Conservation (phyloP, 2,329 filamentous ascomycete genomes). For the Huntiella bhutanensis region DNA sequence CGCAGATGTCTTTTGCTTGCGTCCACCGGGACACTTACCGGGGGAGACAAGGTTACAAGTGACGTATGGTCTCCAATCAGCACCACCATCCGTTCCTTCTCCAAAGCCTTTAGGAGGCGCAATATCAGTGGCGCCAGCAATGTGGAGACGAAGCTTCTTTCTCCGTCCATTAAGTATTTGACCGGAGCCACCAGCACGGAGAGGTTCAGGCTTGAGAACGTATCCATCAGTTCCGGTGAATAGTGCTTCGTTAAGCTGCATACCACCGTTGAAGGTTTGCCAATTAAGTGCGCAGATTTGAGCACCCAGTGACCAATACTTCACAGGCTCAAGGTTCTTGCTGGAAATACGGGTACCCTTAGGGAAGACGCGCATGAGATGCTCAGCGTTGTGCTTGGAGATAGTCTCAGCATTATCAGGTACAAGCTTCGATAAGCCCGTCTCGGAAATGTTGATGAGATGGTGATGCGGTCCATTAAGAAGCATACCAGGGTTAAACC, state of each 20-base stretch:
- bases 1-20: conserved; percentile 41
- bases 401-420: conserved; percentile 25
- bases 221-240: conserved; percentile 47
- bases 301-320: conserved; percentile 48
- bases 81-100: conserved; percentile 9
- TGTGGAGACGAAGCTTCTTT: conserved; percentile 34
- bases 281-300: conserved; percentile 54
- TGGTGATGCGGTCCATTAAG: conserved; percentile 43
- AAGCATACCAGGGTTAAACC: conserved; percentile 33
- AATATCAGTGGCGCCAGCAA: conserved; percentile 43
- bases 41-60: conserved; percentile 47
- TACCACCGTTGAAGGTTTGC: conserved; percentile 46
- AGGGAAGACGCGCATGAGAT: conserved; percentile 52
- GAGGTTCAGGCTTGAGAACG: conserved; percentile 41
- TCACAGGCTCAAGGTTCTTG: conserved; percentile 40
- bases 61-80: conserved; percentile 34
- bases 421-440: not conserved
- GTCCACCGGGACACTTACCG: conserved; percentile 26
- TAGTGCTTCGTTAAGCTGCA: conserved; percentile 50
- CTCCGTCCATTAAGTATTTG: conserved; percentile 25
- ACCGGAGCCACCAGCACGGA: conserved; percentile 37
- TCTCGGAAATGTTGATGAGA: conserved; percentile 49
- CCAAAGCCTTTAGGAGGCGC: conserved; percentile 21
- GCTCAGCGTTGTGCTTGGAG: conserved; percentile 39
- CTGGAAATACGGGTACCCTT: conserved; percentile 52